Evolutionary conservation across 176 grass and related monocot species (phyloP), one percentile per base, ranked within the genome.

Genomic region (Coix lacrymajobi): DNA sequence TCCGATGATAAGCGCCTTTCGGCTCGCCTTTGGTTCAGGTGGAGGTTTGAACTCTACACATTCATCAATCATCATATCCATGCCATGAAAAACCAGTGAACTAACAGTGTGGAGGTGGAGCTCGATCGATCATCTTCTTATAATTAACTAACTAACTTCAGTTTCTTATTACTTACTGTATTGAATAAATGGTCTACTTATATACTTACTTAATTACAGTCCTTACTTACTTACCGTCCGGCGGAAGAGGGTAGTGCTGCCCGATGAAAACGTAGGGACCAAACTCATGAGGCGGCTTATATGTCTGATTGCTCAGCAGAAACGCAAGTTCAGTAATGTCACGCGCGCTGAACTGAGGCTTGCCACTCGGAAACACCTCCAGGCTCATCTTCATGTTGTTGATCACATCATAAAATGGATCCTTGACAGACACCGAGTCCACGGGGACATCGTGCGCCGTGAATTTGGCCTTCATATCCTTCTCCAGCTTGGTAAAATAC

Each of bases 281-380:
- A 1, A 85, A 97, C 7, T 0, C 11, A 2, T 0, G 0, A 0
- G 76, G 39, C 22, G 94, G 94, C 63, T 97, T 97, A 5, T 93
- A 97, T 0, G 85, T 94, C 76, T 94, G 94, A 28, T 91, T 97
- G 71, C 85, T 97, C 3, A 97, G 46, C 13, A 97, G 54, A 65
- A 90, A 92, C n/a, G 75, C 92, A 76, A 94, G 28, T 1, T 15
- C 34, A 5, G 33, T 11, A 15, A 90, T 86, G 19, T 97, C 91
- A 20, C 64, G 74, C 56, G 76, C 85, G 7, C 13, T 28, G 14
- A 97, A 97, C 82, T 26, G 79, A 16, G 1, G 20, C 65, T 90
- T 88, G 69, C 81, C 70, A 43, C 33, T 33, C 2, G 94, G 94
- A 34, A 88, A 97, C 22, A 97, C 78, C 32, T 80, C 76, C 38